These are phyloP conservation scores for Botryosphaeria dothidea DNA, from an alignment of 2,329 filamentous ascomycete species.

Conservation along the genomic window DNA sequence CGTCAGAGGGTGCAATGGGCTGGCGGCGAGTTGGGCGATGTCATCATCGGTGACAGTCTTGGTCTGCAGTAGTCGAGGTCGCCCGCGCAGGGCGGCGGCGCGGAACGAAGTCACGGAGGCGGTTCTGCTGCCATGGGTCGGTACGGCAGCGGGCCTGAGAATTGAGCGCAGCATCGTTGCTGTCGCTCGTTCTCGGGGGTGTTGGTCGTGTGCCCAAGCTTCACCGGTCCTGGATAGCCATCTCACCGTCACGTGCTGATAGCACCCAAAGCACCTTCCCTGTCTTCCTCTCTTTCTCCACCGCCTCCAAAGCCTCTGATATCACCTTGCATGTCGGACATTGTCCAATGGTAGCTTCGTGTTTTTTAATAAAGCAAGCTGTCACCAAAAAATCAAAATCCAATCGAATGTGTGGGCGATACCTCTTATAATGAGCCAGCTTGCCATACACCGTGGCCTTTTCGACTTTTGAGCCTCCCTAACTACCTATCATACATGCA, in stretches of 20 bases:
- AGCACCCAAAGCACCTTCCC: background rate
- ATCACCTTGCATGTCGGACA: background rate
- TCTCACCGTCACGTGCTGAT: constrained; percentile 8
- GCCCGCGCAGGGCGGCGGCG: background rate
- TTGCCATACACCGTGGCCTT: background rate
- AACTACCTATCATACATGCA: constrained; percentile 9
- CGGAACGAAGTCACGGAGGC: background rate
- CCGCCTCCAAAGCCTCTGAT: background rate
- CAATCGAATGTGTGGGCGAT: background rate
- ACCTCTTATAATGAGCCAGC: background rate
- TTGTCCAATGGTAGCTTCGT: background rate
- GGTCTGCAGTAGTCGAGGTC: constrained; percentile 34
- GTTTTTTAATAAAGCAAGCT: background rate
- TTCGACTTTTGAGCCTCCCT: background rate
- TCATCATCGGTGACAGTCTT: constrained; percentile 65
- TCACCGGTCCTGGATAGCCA: background rate
- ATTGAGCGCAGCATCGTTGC: constrained; percentile 16
- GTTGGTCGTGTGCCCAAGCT: constrained; percentile 8
- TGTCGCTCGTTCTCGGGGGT: constrained; percentile 7
- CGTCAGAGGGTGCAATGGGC: constrained; percentile 77
- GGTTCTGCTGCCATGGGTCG: background rate
- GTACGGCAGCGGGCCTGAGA: constrained; percentile 1
- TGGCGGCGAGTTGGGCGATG: constrained; percentile 74
- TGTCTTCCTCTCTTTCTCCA: background rate
- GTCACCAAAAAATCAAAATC: background rate